These are phyloP conservation scores for Termitomyces sp. DNA, from an alignment of 768 basidiomycete genomes.

Conservation along the genomic window DNA sequence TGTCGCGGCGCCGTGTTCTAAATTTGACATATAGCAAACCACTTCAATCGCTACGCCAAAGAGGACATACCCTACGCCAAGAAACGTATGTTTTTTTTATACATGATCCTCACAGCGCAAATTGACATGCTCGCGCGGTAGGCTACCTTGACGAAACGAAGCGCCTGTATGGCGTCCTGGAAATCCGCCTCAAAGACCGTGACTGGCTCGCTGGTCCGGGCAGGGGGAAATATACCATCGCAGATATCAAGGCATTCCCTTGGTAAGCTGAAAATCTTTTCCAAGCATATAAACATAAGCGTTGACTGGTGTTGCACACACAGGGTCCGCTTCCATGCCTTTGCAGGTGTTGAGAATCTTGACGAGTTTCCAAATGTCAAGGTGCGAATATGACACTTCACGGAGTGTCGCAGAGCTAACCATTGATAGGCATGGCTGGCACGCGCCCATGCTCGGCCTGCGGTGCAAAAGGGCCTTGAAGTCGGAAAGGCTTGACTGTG, in stretches of 20 bases:
- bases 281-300: not conserved
- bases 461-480: slow-evolving; percentile 16
- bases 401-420: not conserved
- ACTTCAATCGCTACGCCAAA: slow-evolving; percentile 64
- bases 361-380: slow-evolving; percentile 22
- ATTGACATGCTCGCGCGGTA: slow-evolving; percentile 25
- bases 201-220: slow-evolving; percentile 82
- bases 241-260: slow-evolving; percentile 65
- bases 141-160: slow-evolving; percentile 81
- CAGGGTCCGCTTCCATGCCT: slow-evolving; percentile 53
- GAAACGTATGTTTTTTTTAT: slow-evolving; percentile 41
- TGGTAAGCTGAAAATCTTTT: slow-evolving; percentile 38
- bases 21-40: slow-evolving; percentile 43
- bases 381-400: slow-evolving; percentile 10
- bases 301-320: not conserved
- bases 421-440: slow-evolving; percentile 19
- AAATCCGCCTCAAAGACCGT: slow-evolving; percentile 67
- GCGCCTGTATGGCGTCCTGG: slow-evolving; percentile 79
- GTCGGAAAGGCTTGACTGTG: slow-evolving; percentile 6
- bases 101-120: not conserved
- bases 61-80: slow-evolving; percentile 69
- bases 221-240: slow-evolving; percentile 63
- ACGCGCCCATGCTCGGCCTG: slow-evolving; percentile 17
- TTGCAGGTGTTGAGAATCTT: slow-evolving; percentile 28
- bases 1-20: not conserved